Evolutionary conservation across 1,284 basidiomycete species (phyloP).

Genomic region (Cryptococcus wingfieldii): DNA sequence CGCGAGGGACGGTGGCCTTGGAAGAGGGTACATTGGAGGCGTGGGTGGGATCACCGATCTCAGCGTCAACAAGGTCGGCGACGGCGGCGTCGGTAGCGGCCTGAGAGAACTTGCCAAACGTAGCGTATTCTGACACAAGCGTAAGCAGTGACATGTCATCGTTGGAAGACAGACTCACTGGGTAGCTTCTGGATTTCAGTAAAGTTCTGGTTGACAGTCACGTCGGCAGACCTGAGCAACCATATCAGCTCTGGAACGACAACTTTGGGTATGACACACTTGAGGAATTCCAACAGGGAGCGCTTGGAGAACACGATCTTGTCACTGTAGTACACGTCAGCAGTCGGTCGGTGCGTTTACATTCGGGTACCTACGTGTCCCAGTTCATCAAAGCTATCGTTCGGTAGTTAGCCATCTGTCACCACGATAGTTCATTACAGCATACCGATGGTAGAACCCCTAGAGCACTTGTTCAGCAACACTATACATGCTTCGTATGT

Average conservation of each 20-base stretch:
- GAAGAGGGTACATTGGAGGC: conserved; percentile 19
- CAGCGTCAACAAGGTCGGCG: conserved; percentile 48
- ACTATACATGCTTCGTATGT: not conserved
- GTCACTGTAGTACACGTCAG: conserved; percentile 26
- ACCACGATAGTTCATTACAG: not conserved
- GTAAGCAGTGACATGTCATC: not conserved
- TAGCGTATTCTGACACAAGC: conserved; percentile 43
- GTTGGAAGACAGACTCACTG: conserved; percentile 23
- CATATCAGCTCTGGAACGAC: conserved; percentile 1
- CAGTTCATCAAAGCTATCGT: conserved; percentile 43
- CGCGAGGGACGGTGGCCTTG: conserved; percentile 32
- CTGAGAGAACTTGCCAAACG: conserved; percentile 46
- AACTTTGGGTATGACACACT: conserved; percentile 19
- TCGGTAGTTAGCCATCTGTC: not conserved
- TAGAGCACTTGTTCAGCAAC: conserved; percentile 5
- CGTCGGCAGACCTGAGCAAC: conserved; percentile 34
- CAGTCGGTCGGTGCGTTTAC: conserved; percentile 3
- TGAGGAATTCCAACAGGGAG: conserved; percentile 49
- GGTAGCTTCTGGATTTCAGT: conserved; percentile 47
- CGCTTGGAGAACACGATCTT: conserved; percentile 50
- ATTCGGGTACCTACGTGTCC: conserved; percentile 38
- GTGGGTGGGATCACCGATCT: conserved; percentile 45
- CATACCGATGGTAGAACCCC: conserved; percentile 29
- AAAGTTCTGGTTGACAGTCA: conserved; percentile 48
- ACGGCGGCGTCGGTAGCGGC: conserved; percentile 48